Base-by-base conservation (phyloP, 2,329 filamentous ascomycete species). In the Colletotrichum eremochloae region DNA sequence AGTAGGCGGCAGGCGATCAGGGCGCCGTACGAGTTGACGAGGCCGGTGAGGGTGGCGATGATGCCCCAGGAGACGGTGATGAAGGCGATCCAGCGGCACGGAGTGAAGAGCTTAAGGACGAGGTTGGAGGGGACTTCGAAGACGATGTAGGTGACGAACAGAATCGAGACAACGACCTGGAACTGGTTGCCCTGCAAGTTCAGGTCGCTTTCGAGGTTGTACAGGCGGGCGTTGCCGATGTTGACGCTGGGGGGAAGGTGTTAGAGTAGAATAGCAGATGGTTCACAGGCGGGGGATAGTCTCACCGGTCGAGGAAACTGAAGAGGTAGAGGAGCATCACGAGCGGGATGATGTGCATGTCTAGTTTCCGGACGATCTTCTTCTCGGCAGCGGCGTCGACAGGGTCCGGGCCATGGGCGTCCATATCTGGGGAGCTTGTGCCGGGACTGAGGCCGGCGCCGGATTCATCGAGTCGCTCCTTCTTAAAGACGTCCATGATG, bases 261-360 rank as follows among this genome's bases (percentile, higher is more conserved):
- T 67, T 33, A 12, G 65, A 40, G 33, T 50, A n/a, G 15, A 31
- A 33, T 9, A 40, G n/a, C n/a, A 6, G 15, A 38, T 33, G 38
- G 2, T 50, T 29, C 33, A 9, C 9, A n/a, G 38, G 36, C 24
- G 38, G 64, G 52, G 73, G 75, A 36, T 31, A 61, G 75, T 82
- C 85, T 79, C 78, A 90, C 88, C 92, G 86, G 78, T 94, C 93
- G 11, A 95, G 82, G 78, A 95, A 95, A 75, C 90, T 92, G 75
- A 95, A 90, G 18, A 95, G 85, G 78, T 96, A 96, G 20, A 93
- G 81, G 8, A 88, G 79, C 88, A 93, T 92, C 9, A 93, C 84
- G 29, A 93, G 83, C 2, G 92, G 92, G 18, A 94, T 86, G 36
- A 94, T 85, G 77, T 88, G 85, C 18, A 85, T 72, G 79, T 94